Evolutionary conservation across 768 basidiomycete genomes (phyloP).

Genomic region (Hypholoma fasciculare): DNA sequence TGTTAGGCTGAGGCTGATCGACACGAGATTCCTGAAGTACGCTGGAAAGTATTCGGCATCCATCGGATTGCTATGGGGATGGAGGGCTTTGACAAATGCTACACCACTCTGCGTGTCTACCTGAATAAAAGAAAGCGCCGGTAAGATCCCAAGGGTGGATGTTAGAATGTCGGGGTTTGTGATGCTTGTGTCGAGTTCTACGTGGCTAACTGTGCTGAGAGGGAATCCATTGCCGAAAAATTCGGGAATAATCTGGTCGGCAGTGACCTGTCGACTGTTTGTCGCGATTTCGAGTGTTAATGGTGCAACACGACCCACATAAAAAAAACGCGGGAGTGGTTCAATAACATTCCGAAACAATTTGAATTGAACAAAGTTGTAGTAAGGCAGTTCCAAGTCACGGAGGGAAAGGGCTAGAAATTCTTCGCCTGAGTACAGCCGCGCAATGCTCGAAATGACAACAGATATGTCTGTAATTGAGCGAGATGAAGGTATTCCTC

Average conservation of each 20-base stretch:
- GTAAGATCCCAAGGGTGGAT: background rate
- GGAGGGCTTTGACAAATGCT: background rate
- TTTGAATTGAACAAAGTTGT: background rate
- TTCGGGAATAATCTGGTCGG: background rate
- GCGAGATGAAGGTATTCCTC: background rate
- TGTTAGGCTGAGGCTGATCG: background rate
- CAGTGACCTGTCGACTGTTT: too few relatives aligned
- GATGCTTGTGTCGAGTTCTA: background rate
- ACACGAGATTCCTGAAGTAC: background rate
- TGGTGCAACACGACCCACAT: background rate
- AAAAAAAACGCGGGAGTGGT: background rate
- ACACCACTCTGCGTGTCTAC: background rate
- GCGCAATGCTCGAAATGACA: background rate
- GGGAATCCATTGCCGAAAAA: background rate
- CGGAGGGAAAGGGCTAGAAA: background rate
- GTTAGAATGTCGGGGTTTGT: background rate
- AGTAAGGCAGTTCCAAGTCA: background rate
- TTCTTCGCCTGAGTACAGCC: background rate
- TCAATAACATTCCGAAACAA: background rate
- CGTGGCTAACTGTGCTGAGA: background rate
- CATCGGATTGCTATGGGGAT: background rate
- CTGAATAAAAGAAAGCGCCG: background rate
- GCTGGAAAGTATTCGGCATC: background rate
- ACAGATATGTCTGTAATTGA: background rate
- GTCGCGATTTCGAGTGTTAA: background rate